Evolutionary conservation across 805 yeast species (phyloP).

Genomic region (Teunomyces pallodes): DNA sequence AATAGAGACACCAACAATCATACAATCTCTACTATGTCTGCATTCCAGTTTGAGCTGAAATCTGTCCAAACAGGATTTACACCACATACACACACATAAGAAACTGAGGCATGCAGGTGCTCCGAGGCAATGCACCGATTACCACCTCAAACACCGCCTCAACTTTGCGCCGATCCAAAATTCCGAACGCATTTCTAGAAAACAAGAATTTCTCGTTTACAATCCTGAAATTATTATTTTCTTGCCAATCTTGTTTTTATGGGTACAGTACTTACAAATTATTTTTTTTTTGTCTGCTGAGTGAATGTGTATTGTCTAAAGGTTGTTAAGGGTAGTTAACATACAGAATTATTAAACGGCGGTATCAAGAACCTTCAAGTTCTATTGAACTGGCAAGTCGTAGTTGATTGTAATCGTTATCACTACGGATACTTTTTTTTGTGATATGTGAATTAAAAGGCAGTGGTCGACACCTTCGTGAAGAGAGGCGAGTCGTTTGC

Average conservation of each 20-base stretch:
- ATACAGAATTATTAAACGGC: background rate
- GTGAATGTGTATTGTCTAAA: background rate
- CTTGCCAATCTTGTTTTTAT: too few relatives aligned
- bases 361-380: background rate
- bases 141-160: background rate
- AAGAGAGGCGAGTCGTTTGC: conserved; percentile 24
- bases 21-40: background rate
- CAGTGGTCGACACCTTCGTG: conserved; percentile 1
- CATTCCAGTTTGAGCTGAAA: background rate
- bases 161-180: background rate
- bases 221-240: background rate
- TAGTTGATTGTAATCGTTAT: background rate
- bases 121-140: background rate
- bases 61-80: background rate
- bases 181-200: background rate
- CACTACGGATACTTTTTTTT: background rate
- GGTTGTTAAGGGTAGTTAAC: background rate
- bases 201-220: background rate
- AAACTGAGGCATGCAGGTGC: background rate
- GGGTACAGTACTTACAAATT: too few relatives aligned
- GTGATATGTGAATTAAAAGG: background rate
- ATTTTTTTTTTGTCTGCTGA: background rate
- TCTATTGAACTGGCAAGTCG: background rate
- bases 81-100: background rate
- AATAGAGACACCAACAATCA: background rate